Base-by-base conservation (phyloP, 2,329 filamentous ascomycete genomes). In the Trichophyton simii region DNA sequence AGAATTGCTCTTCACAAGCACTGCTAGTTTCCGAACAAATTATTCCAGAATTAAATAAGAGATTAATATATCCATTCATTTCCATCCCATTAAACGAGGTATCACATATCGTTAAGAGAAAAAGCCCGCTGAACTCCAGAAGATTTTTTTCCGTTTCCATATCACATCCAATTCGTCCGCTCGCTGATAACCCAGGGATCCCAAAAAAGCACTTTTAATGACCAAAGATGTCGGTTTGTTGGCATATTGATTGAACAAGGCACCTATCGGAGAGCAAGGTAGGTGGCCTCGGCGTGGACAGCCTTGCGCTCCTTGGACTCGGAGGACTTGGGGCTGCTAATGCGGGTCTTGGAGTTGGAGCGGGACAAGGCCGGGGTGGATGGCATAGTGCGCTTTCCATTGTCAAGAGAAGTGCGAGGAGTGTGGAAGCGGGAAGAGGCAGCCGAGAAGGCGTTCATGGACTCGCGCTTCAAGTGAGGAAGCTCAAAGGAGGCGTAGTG, bases 371-470 rank as follows among this genome's bases (percentile, higher is more conserved):
- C 38, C 36, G 58, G 58, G 25, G 58, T 59, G n/a, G 41, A 34
- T 25, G 58, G 28, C 28, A 31, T 42, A 25, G 36, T 58, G 55
- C 55, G 55, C 55, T 58, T 58, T 28, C 55, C 55, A n/a, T 42
- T 28, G 55, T 58, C 55, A 11, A 44, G 6, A 15, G 55, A 58
- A 18, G 55, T 58, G 11, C 55, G 55, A 42, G 55, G 55, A 58
- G 55, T 58, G 20, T 58, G 55, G 9, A 41, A 25, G 36, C 58
- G 58, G 18, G 58, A 59, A 36, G 58, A 59, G n/a, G 41, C 58
- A 50, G 58, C 57, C n/a, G 57, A 42, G 57, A 42, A 44, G 42
- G 57, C 4, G 50, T 41, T 20, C 55, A 31, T 58, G 11, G 36
- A 42, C 3, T 58, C 34, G 34, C 55, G 34, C 55, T 58, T 58